A percentile compares a stretch with the other conserved stretches of the same genome.
Conservation (phyloP, 164 flowering plant genomes). For the Berberis vulgaris region DNA sequence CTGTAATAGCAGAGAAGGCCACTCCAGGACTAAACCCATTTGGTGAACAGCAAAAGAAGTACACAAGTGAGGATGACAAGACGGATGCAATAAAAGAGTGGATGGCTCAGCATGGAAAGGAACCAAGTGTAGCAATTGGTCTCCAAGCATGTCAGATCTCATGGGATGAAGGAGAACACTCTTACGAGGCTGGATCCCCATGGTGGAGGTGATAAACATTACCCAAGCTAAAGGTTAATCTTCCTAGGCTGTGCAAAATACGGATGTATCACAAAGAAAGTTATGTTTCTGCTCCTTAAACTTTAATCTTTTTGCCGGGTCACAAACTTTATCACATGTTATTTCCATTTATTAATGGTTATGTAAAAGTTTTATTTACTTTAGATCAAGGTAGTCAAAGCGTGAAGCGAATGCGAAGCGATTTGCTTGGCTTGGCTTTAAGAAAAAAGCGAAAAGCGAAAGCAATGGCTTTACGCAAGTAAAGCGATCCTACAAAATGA, state of each 20-base stretch:
- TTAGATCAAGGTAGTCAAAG: too few relatives aligned
- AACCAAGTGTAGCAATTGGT: constrained; percentile 77
- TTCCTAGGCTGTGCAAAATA: neutral
- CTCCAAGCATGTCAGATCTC: constrained; percentile 96
- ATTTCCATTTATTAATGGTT: too few relatives aligned
- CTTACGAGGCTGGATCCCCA: constrained; percentile 69
- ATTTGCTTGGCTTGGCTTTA: too few relatives aligned
- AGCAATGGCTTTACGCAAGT: too few relatives aligned
- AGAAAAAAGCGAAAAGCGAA: too few relatives aligned
- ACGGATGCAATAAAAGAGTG: constrained; percentile 45
- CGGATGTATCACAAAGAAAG: too few relatives aligned
- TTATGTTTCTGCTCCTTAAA: too few relatives aligned
- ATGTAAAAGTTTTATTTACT: too few relatives aligned
- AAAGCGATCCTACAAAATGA: too few relatives aligned
- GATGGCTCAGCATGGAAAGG: constrained; percentile 78
- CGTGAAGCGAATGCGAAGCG: too few relatives aligned
- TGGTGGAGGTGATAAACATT: constrained; percentile 60
- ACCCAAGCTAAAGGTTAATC: neutral
- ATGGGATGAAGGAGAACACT: constrained; percentile 69
- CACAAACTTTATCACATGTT: too few relatives aligned
- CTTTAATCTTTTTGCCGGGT: too few relatives aligned
- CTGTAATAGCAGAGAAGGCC: constrained; percentile 53
- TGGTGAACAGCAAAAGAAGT: constrained; percentile 35
- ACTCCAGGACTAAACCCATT: constrained; percentile 63
- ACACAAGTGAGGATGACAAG: constrained; percentile 34